phyloP scores from a whole-genome alignment of 257 asterid genomes.

The Plantago ovata region DNA sequence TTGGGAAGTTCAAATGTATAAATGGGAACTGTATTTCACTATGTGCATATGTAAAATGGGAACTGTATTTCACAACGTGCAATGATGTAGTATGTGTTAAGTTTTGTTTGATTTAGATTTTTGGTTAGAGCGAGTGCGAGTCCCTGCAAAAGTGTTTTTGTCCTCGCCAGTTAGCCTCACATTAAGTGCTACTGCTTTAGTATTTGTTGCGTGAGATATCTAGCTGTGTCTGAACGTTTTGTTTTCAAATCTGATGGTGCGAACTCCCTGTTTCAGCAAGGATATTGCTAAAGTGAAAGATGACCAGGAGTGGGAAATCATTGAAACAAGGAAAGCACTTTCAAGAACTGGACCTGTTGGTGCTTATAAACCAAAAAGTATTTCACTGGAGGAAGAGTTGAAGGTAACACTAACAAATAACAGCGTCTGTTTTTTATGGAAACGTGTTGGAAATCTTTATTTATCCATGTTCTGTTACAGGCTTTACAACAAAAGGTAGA shows the following conservation, averaged over 20 bases:
- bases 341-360: conserved; percentile 77
- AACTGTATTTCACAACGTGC: no score
- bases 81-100: no score
- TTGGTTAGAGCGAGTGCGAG: no score
- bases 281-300: conserved; percentile 89
- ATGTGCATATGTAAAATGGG: no score
- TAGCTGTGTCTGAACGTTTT: neutral
- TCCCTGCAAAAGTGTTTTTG: no score
- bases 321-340: conserved; percentile 72
- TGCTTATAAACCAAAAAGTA: conserved; percentile 77
- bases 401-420: conserved; percentile 42
- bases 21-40: no score
- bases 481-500: conserved; percentile 74
- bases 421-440: conserved; percentile 1
- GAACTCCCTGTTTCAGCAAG: conserved; percentile 59
- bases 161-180: no score
- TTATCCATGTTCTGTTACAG: conserved; percentile 32
- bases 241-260: conserved; percentile 10
- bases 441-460: neutral
- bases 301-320: conserved; percentile 92
- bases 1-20: no score
- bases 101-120: no score
- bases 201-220: neutral
- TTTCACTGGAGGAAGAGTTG: conserved; percentile 80
- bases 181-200: neutral